Conservation (phyloP, 345 rosid genomes). For the Pugionium dolabratum region DNA sequence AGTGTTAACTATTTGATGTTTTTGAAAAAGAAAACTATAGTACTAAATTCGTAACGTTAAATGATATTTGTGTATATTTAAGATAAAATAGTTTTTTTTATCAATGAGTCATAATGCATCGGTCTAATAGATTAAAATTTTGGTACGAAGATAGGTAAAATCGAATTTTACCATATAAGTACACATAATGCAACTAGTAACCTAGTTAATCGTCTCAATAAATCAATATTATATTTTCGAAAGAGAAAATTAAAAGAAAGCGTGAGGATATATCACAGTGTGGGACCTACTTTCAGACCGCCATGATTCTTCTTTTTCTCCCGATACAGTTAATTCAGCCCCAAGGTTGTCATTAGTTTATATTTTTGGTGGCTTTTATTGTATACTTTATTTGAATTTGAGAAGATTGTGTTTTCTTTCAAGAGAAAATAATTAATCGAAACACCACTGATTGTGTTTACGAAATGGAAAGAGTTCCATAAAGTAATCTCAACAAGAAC, state of each 20-base stretch:
- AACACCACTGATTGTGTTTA: neutral
- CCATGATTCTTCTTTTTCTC: slow-evolving; percentile 42
- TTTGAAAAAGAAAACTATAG: too few species aligned
- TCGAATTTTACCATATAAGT: too few species aligned
- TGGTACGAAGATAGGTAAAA: too few species aligned
- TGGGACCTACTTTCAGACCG: slow-evolving; percentile 49
- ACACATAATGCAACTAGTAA: too few species aligned
- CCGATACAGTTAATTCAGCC: slow-evolving; percentile 29
- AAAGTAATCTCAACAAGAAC: neutral
- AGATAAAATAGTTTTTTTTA: too few species aligned
- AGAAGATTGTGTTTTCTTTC: neutral
- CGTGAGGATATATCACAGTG: slow-evolving; percentile 44
- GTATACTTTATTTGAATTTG: neutral
- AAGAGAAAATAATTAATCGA: neutral
- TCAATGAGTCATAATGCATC: too few species aligned
- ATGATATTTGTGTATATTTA: neutral
- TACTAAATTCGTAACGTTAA: neutral
- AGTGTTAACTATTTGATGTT: neutral
- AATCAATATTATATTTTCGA: neutral
- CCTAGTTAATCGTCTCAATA: too few species aligned
- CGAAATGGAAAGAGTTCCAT: neutral
- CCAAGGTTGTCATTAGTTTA: too few species aligned
- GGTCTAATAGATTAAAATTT: too few species aligned
- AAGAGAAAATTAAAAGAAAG: slow-evolving; percentile 16
- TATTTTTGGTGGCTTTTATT: neutral